Evolutionary conservation across 2,329 filamentous ascomycete species (phyloP).

Genomic region (Sporothrix sp.): DNA sequence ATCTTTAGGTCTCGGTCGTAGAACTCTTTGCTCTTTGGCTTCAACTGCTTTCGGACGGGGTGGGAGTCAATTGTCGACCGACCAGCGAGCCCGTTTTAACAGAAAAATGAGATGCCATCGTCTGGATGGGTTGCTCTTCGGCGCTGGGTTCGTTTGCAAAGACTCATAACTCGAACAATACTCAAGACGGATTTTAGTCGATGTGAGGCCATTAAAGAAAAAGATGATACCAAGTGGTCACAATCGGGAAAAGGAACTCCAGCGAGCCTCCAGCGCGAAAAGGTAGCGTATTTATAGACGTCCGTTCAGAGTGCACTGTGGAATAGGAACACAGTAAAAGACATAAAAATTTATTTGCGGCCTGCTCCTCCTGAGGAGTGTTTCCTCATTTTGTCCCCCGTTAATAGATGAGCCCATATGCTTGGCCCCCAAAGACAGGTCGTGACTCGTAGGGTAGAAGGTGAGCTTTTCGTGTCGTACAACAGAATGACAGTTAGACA

Average conservation of each 20-base stretch:
- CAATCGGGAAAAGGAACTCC: background rate
- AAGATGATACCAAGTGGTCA: background rate
- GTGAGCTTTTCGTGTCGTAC: background rate
- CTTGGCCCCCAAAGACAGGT: constrained; percentile 1
- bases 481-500: too few relatives aligned
- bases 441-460: background rate
- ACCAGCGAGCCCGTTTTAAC: constrained; percentile 5
- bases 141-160: background rate
- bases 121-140: background rate
- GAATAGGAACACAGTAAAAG: background rate
- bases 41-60: constrained; percentile 4
- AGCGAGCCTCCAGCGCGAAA: background rate
- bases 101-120: constrained; percentile 4
- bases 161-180: background rate
- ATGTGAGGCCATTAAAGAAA: background rate
- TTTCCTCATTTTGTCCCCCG: background rate
- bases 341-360: background rate
- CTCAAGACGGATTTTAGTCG: background rate
- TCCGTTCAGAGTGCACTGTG: background rate
- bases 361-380: background rate
- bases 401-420: too few relatives aligned
- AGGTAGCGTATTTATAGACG: background rate
- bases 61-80: constrained; percentile 11
- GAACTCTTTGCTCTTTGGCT: background rate
- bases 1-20: constrained; percentile 10